These are phyloP conservation scores for Berkeleyomyces rouxiae DNA, from an alignment of 2,329 filamentous ascomycete genomes.

Conservation along the genomic window DNA sequence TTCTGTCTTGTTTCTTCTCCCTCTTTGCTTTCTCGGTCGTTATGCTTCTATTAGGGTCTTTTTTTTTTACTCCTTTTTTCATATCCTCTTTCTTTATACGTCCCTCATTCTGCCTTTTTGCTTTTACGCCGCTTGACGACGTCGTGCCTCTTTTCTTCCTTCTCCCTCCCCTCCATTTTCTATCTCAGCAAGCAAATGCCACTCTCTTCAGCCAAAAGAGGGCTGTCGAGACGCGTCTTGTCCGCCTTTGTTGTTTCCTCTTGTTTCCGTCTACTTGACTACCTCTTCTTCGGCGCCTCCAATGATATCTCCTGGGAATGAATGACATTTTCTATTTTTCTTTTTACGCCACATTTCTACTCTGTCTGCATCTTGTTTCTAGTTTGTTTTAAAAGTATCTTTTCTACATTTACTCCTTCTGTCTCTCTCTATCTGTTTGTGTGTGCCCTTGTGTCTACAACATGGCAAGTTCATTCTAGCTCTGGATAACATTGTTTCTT, in stretches of 20 bases:
- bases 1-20: not conserved
- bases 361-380: not conserved
- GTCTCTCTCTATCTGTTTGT: not conserved
- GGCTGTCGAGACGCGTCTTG: too few relatives aligned
- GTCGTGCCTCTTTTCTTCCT: too few relatives aligned
- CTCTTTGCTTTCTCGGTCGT: not conserved
- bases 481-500: conserved; percentile 11
- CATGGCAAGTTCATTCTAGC: not conserved
- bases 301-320: conserved; percentile 1
- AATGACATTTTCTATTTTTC: conserved; percentile 3
- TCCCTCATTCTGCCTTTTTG: not conserved
- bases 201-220: too few relatives aligned
- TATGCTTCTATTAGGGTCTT: not conserved
- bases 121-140: not conserved
- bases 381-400: not conserved
- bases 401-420: not conserved
- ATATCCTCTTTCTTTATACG: not conserved
- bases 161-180: too few relatives aligned
- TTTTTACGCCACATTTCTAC: too few relatives aligned
- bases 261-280: not conserved
- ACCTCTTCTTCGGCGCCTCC: not conserved
- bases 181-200: too few relatives aligned
- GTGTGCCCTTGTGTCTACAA: too few relatives aligned
- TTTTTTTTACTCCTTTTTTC: not conserved
- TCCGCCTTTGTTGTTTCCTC: not conserved